phyloP scores from a whole-genome alignment of 441 rosid genomes.

The Populus hybrid region DNA sequence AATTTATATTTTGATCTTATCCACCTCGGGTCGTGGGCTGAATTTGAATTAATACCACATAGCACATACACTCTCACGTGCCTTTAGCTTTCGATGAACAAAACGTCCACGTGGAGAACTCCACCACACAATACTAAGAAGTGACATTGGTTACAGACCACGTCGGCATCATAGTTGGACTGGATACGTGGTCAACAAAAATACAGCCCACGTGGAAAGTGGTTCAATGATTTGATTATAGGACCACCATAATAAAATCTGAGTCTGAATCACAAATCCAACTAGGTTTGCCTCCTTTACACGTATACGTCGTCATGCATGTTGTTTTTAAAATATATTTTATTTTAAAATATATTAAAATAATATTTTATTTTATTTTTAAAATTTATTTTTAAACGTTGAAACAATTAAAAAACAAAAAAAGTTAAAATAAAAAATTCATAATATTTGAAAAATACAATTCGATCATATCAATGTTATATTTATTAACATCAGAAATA shows the following conservation, averaged over 20 bases:
- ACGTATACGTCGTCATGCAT: not conserved
- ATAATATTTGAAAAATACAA: too few relatives aligned
- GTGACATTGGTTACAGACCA: conserved; percentile 30
- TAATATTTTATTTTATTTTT: not conserved
- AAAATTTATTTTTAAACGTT: too few relatives aligned
- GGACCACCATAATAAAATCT: conserved; percentile 26
- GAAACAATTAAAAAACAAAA: too few relatives aligned
- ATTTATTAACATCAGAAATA: too few relatives aligned
- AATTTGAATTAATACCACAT: not conserved
- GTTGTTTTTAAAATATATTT: not conserved
- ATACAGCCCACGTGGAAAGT: conserved; percentile 30
- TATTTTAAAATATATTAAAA: not conserved
- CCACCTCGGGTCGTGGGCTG: not conserved
- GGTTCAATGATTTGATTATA: conserved; percentile 23
- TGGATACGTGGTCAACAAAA: conserved; percentile 20
- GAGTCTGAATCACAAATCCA: conserved; percentile 30
- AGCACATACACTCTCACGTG: not conserved
- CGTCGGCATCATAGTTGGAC: conserved; percentile 26
- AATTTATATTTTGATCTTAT: not conserved
- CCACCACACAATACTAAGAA: not conserved
- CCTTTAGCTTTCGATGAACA: not conserved
- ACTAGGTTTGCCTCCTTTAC: conserved; percentile 23
- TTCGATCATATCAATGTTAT: too few relatives aligned
- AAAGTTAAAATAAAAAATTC: too few relatives aligned
- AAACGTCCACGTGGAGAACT: not conserved